A percentile compares a stretch with the other conserved stretches of the same genome.
Conservation (phyloP, 768 basidiomycete species). For the Lentinus tigrinus region DNA sequence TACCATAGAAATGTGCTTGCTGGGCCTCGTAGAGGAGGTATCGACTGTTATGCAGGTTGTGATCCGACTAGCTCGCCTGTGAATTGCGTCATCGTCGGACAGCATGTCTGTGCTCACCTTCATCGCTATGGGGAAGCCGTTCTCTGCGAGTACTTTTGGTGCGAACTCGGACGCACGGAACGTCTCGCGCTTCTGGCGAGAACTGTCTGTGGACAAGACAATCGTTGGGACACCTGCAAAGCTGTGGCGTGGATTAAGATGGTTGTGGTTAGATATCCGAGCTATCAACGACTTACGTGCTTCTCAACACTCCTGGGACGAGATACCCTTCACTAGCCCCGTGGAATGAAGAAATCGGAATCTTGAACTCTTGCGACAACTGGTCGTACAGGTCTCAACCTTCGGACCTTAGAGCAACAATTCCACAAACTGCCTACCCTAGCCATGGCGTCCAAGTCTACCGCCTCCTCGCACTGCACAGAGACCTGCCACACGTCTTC, state of each 20-base stretch:
- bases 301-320: slow-evolving; percentile 74
- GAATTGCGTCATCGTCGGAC: background rate
- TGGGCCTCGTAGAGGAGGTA: slow-evolving; percentile 83
- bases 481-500: slow-evolving; percentile 42
- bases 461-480: slow-evolving; percentile 70
- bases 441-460: slow-evolving; percentile 72
- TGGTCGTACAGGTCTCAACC: slow-evolving; percentile 24
- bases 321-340: slow-evolving; percentile 82
- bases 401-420: background rate
- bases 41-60: slow-evolving; percentile 64
- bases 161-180: slow-evolving; percentile 83
- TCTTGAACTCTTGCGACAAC: slow-evolving; percentile 84
- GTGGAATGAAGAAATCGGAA: slow-evolving; percentile 75
- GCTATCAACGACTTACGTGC: slow-evolving; percentile 45
- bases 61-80: slow-evolving; percentile 51
- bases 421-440: slow-evolving; percentile 43
- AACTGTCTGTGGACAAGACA: slow-evolving; percentile 65
- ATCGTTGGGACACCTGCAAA: slow-evolving; percentile 72
- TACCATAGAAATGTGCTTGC: slow-evolving; percentile 77
- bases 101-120: slow-evolving; percentile 47
- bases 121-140: slow-evolving; percentile 69
- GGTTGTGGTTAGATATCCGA: background rate
- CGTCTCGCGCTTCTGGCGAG: slow-evolving; percentile 76
- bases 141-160: slow-evolving; percentile 66
- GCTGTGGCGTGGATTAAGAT: slow-evolving; percentile 20